Conservation (phyloP, 768 basidiomycete species). For the Terana coerulea region DNA sequence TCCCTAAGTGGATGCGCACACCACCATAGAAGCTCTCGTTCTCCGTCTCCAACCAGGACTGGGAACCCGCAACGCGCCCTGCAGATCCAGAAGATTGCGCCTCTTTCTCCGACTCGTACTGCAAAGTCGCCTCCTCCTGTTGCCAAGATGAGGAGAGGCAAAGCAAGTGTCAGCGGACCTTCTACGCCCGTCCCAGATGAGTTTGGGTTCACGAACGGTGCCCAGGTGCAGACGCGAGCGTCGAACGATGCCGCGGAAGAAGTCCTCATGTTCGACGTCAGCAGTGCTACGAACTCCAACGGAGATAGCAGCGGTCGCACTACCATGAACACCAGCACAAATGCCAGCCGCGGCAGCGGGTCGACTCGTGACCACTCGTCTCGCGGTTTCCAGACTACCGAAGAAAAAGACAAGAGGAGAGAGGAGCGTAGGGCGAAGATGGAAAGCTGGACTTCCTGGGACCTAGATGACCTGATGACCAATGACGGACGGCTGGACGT, state of each 20-base stretch:
- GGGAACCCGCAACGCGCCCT: too few species aligned
- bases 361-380: too few species aligned
- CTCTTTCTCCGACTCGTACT: too few species aligned
- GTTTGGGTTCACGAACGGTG: neutral
- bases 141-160: too few species aligned
- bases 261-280: neutral
- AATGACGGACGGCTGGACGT: constrained; percentile 24
- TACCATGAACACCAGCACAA: too few species aligned
- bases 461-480: constrained; percentile 19
- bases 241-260: neutral
- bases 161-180: neutral
- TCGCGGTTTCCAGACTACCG: too few species aligned
- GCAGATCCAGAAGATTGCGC: too few species aligned
- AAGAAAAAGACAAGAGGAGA: neutral
- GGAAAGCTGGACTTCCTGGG: constrained; percentile 13
- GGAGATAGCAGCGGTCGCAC: neutral
- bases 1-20: neutral
- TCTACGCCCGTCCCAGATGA: constrained; percentile 1
- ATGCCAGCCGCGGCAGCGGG: neutral
- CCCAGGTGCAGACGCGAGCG: neutral
- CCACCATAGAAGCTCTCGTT: neutral
- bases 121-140: too few species aligned
- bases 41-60: neutral
- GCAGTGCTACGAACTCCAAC: too few species aligned
- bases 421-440: neutral